Evolutionary conservation across 1,284 basidiomycete genomes (phyloP).

Genomic region (Xerocomus amazonicus): DNA sequence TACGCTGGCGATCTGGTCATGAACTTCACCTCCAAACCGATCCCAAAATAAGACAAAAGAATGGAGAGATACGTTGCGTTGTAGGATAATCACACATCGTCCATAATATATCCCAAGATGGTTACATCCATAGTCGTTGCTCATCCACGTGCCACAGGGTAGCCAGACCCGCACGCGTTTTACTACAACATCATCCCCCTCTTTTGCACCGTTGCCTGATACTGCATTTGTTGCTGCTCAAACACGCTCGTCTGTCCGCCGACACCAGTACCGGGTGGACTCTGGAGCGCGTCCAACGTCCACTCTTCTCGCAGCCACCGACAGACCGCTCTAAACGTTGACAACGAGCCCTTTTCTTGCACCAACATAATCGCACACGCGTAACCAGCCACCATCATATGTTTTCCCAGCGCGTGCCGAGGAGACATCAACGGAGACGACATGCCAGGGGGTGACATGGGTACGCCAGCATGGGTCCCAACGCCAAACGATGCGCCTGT

Average conservation of each 20-base stretch:
- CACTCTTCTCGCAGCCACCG: constrained; percentile 67
- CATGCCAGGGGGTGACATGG: constrained; percentile 10
- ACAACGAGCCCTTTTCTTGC: constrained; percentile 85
- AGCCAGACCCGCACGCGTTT: no score
- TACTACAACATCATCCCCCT: constrained; percentile 15
- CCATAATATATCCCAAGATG: no score
- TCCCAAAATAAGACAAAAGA: no score
- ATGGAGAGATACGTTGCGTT: no score
- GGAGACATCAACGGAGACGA: constrained; percentile 20
- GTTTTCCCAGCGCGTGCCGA: constrained; percentile 31
- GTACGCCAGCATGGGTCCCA: constrained; percentile 1
- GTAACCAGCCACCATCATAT: constrained; percentile 18
- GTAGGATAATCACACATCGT: no score
- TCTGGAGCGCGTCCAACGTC: constrained; percentile 39
- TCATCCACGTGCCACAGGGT: no score
- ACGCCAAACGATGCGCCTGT: no score
- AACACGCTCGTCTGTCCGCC: constrained; percentile 15
- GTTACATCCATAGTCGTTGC: no score
- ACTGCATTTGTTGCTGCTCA: constrained; percentile 25
- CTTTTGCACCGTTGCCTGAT: constrained; percentile 5
- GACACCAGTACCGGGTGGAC: constrained; percentile 14
- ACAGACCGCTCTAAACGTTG: constrained; percentile 76
- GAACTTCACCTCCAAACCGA: no score
- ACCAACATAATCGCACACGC: constrained; percentile 59
- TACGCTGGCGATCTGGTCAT: no score